Conservation (phyloP, 306 rosid species). For the Cicer bijugum region DNA sequence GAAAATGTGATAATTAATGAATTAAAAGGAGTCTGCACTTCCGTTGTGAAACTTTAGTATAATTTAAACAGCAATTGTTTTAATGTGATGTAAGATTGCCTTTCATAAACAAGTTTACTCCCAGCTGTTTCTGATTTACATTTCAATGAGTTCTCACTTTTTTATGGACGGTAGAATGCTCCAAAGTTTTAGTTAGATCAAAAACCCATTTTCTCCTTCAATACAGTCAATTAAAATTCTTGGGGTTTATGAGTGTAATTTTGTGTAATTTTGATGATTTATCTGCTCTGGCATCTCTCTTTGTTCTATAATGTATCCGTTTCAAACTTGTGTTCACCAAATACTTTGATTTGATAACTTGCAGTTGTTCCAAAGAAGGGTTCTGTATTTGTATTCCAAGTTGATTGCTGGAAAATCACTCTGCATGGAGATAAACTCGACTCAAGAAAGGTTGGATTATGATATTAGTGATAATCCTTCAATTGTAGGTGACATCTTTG, state of each 20-base stretch:
- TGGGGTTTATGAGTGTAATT: background rate
- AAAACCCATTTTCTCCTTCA: background rate
- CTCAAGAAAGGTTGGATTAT: conserved; percentile 62
- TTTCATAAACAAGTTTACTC: too few relatives aligned
- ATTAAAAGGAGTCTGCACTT: background rate
- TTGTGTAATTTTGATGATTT: conserved; percentile 16
- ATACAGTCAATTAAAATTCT: background rate
- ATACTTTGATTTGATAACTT: conserved; percentile 38
- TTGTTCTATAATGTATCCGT: background rate
- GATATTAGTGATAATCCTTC: conserved; percentile 37
- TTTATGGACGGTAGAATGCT: too few relatives aligned
- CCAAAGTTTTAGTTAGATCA: too few relatives aligned
- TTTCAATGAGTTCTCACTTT: too few relatives aligned
- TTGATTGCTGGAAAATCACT: conserved; percentile 83
- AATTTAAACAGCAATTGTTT: background rate
- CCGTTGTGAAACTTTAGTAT: background rate
- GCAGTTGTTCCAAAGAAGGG: conserved; percentile 86
- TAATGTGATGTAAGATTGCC: too few relatives aligned
- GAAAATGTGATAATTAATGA: background rate
- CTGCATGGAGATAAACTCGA: conserved; percentile 77
- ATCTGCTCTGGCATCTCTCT: background rate
- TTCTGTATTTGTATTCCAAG: conserved; percentile 74
- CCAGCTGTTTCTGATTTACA: too few relatives aligned
- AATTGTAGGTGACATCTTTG: conserved; percentile 36
- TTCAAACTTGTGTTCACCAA: conserved; percentile 34